Conservation (phyloP, 2,329 filamentous ascomycete species). For the Aaosphaeria arxii region DNA sequence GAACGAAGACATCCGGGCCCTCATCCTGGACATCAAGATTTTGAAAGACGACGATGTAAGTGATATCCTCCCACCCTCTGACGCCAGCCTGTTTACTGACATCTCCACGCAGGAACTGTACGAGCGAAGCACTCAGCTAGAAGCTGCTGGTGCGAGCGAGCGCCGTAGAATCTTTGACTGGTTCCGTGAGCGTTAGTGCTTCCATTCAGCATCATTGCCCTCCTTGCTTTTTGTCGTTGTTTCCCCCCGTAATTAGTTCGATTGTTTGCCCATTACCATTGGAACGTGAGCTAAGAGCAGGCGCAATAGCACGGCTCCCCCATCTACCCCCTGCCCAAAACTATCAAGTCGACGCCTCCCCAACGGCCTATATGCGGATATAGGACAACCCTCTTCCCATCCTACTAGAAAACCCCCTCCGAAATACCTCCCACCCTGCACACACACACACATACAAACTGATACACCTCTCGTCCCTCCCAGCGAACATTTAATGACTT, state of each 20-base stretch:
- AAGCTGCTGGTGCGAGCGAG: constrained; percentile 47
- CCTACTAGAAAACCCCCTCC: neutral
- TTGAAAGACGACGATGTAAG: constrained; percentile 83
- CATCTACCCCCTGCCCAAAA: constrained; percentile 23
- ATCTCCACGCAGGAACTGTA: constrained; percentile 52
- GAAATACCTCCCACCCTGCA: too few relatives aligned
- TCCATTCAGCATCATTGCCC: constrained; percentile 10
- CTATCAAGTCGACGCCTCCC: constrained; percentile 17
- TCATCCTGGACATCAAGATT: constrained; percentile 80
- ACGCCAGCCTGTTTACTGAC: constrained; percentile 6
- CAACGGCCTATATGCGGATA: constrained; percentile 21
- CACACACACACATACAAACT: too few relatives aligned
- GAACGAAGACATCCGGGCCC: constrained; percentile 67
- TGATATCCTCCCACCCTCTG: constrained; percentile 7
- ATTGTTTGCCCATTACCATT: neutral
- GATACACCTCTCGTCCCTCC: too few relatives aligned
- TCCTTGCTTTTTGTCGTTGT: constrained; percentile 6
- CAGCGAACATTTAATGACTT: too few relatives aligned
- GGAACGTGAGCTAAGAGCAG: constrained; percentile 20
- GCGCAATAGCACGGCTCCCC: constrained; percentile 20
- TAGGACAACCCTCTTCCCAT: constrained; percentile 1
- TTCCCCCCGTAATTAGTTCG: constrained; percentile 3
- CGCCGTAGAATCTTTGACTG: constrained; percentile 43
- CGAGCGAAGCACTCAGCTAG: constrained; percentile 55
- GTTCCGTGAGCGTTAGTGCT: constrained; percentile 45